Percentiles rank a stretch among this genome's conserved stretches.
Conservation (phyloP, 2,329 filamentous ascomycete genomes). For the Fusarium phyllophilum region DNA sequence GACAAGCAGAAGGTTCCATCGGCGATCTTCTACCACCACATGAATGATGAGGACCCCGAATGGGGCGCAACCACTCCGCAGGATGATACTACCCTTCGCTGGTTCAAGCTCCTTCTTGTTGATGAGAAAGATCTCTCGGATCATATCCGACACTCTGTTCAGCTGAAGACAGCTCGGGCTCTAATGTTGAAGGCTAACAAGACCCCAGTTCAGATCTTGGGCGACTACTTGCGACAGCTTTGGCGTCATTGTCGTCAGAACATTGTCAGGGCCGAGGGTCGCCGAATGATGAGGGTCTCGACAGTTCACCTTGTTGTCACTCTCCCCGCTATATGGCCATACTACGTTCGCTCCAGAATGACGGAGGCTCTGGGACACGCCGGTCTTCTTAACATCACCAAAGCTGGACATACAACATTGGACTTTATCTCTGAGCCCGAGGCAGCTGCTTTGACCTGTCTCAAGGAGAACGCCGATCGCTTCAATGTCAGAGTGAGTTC, state of each 20-base stretch:
- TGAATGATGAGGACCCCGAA: accelerated
- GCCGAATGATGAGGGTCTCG: not conserved
- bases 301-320: conserved; percentile 54
- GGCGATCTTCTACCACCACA: conserved; percentile 36
- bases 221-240: conserved; percentile 47
- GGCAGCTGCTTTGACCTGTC: conserved; percentile 54
- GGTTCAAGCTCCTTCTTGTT: conserved; percentile 57
- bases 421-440: conserved; percentile 57
- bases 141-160: conserved; percentile 36
- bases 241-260: conserved; percentile 46
- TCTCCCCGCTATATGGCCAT: conserved; percentile 58
- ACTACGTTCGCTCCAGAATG: conserved; percentile 53
- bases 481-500: conserved; percentile 38
- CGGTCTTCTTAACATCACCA: conserved; percentile 48
- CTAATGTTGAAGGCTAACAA: conserved; percentile 31
- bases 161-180: conserved; percentile 31
- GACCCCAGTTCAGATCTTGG: conserved; percentile 45
- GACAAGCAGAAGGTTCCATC: conserved; percentile 51
- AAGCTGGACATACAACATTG: conserved; percentile 46
- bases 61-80: conserved; percentile 51
- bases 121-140: conserved; percentile 48
- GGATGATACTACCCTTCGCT: conserved; percentile 42
- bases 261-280: conserved; percentile 44
- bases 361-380: conserved; percentile 47
- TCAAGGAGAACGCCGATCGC: conserved; percentile 44